Percentiles rank a stretch among this genome's conserved stretches.
Conservation (phyloP, 352 stramenopile species). For the Phytophthora crassamura region DNA sequence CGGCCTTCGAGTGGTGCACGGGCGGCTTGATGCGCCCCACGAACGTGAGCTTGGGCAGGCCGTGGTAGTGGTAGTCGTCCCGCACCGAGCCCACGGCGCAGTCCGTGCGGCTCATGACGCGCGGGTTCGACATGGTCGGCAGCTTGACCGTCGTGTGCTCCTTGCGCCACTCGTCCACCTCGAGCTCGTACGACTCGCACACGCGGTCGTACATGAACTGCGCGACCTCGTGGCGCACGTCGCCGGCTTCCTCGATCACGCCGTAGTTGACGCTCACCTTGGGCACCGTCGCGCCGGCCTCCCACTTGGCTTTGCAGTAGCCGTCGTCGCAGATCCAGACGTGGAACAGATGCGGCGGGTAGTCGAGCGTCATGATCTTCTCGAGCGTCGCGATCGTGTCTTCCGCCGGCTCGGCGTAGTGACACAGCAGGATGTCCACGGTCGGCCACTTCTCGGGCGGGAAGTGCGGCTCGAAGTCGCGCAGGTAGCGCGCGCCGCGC, state of each 20-base stretch:
- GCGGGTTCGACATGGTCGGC: constrained; percentile 60
- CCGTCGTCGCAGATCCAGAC: constrained; percentile 83
- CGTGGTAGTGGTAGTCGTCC: constrained; percentile 76
- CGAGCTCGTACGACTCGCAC: constrained; percentile 70
- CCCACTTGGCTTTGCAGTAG: constrained; percentile 78
- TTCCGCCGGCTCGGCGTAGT: constrained; percentile 79
- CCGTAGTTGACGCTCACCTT: constrained; percentile 70
- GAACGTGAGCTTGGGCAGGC: constrained; percentile 71
- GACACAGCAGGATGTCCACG: constrained; percentile 79
- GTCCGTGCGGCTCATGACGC: constrained; percentile 53
- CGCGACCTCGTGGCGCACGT: constrained; percentile 76
- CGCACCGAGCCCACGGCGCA: constrained; percentile 72
- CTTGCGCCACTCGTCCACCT: constrained; percentile 78
- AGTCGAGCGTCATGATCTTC: constrained; percentile 80
- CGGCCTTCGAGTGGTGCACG: constrained; percentile 79
- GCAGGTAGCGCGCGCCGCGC: constrained; percentile 69
- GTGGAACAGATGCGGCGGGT: constrained; percentile 72
- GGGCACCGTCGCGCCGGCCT: constrained; percentile 48
- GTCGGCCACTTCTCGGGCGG: constrained; percentile 77
- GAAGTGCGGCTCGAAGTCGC: constrained; percentile 77
- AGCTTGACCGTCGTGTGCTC: constrained; percentile 76
- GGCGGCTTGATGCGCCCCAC: constrained; percentile 71
- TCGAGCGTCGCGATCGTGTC: constrained; percentile 80
- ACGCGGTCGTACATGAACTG: too few species aligned
- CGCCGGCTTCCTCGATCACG: constrained; percentile 75